Percentiles rank a stretch among this genome's conserved stretches.
Conservation (phyloP, 345 rosid genomes). For the Gossypium thurberi region DNA sequence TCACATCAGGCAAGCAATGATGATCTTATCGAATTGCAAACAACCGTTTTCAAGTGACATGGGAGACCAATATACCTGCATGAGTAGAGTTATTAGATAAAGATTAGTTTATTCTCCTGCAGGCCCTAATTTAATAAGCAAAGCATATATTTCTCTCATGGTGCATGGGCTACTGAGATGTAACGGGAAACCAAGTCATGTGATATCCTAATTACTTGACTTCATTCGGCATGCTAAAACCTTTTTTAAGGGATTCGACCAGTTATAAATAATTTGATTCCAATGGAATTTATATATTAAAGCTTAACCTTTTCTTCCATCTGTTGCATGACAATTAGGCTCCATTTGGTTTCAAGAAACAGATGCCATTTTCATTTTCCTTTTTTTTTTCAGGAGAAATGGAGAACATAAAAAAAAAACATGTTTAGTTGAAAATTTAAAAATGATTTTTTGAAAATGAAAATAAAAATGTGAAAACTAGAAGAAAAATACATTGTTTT, state of each 20-base stretch:
- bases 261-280: background rate
- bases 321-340: too few species aligned
- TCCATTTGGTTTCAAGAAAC: too few species aligned
- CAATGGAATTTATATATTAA: background rate
- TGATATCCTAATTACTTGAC: background rate
- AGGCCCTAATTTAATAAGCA: background rate
- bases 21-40: background rate
- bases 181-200: background rate
- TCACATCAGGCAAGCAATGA: background rate
- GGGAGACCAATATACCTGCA: slow-evolving; percentile 18
- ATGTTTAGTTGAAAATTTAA: too few species aligned
- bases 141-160: background rate
- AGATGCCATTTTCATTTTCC: too few species aligned
- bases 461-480: too few species aligned
- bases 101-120: background rate
- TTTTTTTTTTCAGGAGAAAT: too few species aligned
- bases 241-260: background rate
- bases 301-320: background rate
- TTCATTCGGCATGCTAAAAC: background rate
- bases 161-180: background rate
- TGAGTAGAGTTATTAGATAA: background rate
- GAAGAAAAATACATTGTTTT: too few species aligned
- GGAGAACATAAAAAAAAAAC: too few species aligned
- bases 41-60: background rate
- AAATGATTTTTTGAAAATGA: too few species aligned